Base-by-base conservation (phyloP, 257 asterid genomes). In the Solanum gracilifrons region DNA sequence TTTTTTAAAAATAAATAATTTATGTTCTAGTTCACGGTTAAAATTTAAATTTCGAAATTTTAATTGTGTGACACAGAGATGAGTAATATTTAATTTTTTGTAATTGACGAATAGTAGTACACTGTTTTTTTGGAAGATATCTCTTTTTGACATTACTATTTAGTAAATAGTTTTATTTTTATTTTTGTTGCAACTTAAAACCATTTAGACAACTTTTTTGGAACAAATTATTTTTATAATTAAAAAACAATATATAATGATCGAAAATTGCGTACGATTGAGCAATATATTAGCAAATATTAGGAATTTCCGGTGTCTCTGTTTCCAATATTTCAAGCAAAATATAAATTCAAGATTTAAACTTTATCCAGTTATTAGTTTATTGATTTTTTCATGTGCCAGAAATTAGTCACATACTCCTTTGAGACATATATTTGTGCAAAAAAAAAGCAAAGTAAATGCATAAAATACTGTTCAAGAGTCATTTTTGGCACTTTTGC, bases 241-340 rank as follows among this genome's bases (percentile, higher is more conserved):
- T 48, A 15, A 1, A 48, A 48, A 2, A 16, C 0, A 15, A 2
- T 16, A 5, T 48, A 16, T 48, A 48, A 48, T 0, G 3, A 43
- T 43, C 5, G 5, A 12, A 43, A 43, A 43, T 11, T 43, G 51
- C 48, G 0, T 48, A 48, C 16, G 6, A 43, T 43, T 12, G 60
- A 48, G 60, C 21, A 48, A 16, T 16, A 48, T 48, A 15, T 48
- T 48, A 15, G 8, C 60, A 15, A 15, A 48, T 48, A 48, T 48
- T 48, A 48, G 60, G 0, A 5, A 48, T 48, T 48, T 48, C 23
- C 9, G 0, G 7, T 0, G 51, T 6, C 23, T 51, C 11, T 55
- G 0, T 55, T 18, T 55, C 9, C 4, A 55, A 55, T 0, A 6
- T 6, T 55, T 55, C 4, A 16, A 16, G n/a, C 4, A 2, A 18